Evolutionary conservation across 1,284 basidiomycete genomes (phyloP).

Genomic region (Fistulina hepatica): DNA sequence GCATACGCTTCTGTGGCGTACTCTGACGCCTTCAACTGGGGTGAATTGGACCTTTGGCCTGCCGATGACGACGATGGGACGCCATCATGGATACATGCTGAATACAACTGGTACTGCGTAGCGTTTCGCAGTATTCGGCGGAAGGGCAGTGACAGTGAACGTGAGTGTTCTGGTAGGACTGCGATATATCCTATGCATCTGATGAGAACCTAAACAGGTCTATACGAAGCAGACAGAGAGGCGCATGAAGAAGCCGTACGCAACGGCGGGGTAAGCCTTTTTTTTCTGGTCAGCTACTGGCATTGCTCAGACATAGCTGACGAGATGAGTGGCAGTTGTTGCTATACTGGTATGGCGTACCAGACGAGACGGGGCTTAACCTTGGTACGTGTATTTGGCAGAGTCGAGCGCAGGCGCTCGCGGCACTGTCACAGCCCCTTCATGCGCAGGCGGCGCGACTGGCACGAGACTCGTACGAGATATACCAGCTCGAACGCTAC

Average conservation of each 20-base stretch:
- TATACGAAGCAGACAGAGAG: conserved; percentile 76
- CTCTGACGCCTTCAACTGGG: conserved; percentile 78
- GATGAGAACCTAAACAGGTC: conserved; percentile 31
- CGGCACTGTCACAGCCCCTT: conserved; percentile 68
- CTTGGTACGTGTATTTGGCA: conserved; percentile 96
- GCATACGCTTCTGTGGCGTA: conserved; percentile 62
- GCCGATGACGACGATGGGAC: too few relatives aligned
- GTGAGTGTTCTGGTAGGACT: conserved; percentile 35
- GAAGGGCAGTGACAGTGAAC: conserved; percentile 51
- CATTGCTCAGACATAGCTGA: too few relatives aligned
- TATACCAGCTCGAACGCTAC: conserved; percentile 71
- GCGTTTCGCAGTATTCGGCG: conserved; percentile 78
- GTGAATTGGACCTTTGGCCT: conserved; percentile 54
- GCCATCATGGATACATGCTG: too few relatives aligned
- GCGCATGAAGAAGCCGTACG: conserved; percentile 87
- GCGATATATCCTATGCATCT: conserved; percentile 3
- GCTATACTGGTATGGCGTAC: conserved; percentile 88
- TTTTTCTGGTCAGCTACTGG: too few relatives aligned
- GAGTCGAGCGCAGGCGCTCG: conserved; percentile 69
- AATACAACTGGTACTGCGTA: conserved; percentile 84
- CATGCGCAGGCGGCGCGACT: conserved; percentile 78
- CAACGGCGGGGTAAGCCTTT: conserved; percentile 61
- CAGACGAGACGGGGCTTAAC: conserved; percentile 69
- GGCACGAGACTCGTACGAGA: conserved; percentile 67
- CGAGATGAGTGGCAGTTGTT: conserved; percentile 42